Percentiles rank a stretch among this genome's conserved stretches.
Evolutionary conservation across 129 eudicot genomes (phyloP).

Genomic region (Silybum marianum): DNA sequence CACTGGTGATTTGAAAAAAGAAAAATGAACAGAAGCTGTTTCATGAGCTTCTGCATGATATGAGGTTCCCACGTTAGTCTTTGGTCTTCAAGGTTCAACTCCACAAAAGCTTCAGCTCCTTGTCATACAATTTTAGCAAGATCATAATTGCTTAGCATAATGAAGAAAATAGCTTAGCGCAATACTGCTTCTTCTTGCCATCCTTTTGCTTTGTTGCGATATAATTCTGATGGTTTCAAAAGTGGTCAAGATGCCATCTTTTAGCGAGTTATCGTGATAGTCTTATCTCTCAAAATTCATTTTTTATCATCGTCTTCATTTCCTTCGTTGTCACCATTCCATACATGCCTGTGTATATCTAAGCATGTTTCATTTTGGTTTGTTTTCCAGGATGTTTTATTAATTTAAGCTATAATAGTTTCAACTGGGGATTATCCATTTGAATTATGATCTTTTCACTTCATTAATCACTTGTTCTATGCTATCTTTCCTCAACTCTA

Average conservation of each 20-base stretch:
- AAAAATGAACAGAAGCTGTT: background rate
- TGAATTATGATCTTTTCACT: background rate
- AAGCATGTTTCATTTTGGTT: background rate
- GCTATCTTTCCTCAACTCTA: background rate
- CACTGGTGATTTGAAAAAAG: background rate
- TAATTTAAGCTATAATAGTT: background rate
- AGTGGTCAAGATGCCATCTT: background rate
- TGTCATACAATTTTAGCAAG: background rate
- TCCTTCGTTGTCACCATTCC: background rate
- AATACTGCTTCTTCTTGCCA: background rate
- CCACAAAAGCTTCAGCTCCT: constrained; percentile 5
- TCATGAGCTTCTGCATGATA: background rate
- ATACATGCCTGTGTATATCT: background rate
- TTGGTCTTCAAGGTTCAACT: background rate
- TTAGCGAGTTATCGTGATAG: too few relatives aligned
- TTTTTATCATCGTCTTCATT: background rate
- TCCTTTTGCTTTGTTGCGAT: background rate
- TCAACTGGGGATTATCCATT: background rate
- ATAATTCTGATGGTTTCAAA: background rate
- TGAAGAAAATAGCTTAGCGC: background rate
- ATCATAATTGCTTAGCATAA: background rate
- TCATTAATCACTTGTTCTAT: background rate
- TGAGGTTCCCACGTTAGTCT: background rate
- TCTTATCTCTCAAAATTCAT: background rate
- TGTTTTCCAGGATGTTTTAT: background rate